These are phyloP conservation scores for Ascodesmis nigricans DNA, from an alignment of 495 filamentous ascomycete species.

Conservation along the genomic window DNA sequence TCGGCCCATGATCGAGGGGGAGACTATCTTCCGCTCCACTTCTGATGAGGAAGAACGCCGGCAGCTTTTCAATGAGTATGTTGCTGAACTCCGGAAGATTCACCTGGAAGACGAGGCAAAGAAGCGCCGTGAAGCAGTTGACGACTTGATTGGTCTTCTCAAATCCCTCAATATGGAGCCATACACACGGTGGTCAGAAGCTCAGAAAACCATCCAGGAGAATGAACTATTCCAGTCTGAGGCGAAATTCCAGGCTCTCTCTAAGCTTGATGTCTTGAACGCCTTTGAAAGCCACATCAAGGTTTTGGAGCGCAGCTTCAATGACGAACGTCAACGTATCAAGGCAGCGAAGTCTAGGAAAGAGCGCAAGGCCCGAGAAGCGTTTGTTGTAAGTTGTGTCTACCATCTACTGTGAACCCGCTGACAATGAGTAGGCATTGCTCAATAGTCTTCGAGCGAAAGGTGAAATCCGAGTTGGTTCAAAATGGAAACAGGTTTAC, in stretches of 20 bases:
- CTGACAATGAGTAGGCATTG: constrained; percentile 30
- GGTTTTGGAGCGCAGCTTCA: constrained; percentile 66
- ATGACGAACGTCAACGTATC: constrained; percentile 67
- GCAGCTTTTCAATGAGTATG: constrained; percentile 87
- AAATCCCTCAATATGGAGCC: constrained; percentile 71
- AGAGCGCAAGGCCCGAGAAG: constrained; percentile 68
- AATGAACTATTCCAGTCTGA: constrained; percentile 64
- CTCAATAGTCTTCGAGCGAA: constrained; percentile 48
- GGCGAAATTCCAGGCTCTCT: constrained; percentile 70
- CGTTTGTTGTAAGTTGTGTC: constrained; percentile 30
- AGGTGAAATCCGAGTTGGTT: constrained; percentile 73
- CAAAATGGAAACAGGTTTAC: constrained; percentile 71
- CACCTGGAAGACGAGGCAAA: constrained; percentile 51
- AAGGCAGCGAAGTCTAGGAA: constrained; percentile 58
- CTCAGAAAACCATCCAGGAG: constrained; percentile 55
- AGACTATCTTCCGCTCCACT: constrained; percentile 83
- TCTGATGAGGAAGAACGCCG: constrained; percentile 73
- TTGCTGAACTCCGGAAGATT: constrained; percentile 55
- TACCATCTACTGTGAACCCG: neutral
- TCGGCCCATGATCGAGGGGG: constrained; percentile 79
- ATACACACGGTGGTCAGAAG: constrained; percentile 88
- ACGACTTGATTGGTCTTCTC: constrained; percentile 60
- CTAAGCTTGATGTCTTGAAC: constrained; percentile 71
- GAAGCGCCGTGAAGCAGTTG: constrained; percentile 60
- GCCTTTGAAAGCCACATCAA: constrained; percentile 93